Conservation (phyloP, 164 flowering plant genomes). For the Litsea cubeba region DNA sequence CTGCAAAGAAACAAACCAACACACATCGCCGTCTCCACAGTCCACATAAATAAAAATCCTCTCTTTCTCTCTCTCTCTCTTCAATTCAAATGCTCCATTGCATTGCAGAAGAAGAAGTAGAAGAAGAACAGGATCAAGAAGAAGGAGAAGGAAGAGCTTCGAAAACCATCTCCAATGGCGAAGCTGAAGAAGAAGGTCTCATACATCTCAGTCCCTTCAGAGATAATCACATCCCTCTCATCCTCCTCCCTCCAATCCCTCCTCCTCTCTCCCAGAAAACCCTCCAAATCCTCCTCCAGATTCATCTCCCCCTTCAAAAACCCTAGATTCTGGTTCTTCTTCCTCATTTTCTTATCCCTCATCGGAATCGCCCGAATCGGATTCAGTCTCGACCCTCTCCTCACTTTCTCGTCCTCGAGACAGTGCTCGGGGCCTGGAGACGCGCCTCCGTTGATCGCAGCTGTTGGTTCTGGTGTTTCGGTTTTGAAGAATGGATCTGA, state of each 20-base stretch:
- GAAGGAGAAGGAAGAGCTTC: neutral
- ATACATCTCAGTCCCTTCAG: constrained; percentile 53
- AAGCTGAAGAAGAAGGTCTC: constrained; percentile 31
- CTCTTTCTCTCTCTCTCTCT: neutral
- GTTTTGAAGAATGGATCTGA: neutral
- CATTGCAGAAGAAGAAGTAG: neutral
- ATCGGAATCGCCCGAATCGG: constrained; percentile 46
- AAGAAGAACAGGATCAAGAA: neutral
- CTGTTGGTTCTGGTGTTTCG: neutral
- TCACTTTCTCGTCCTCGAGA: constrained; percentile 48
- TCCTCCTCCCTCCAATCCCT: constrained; percentile 44
- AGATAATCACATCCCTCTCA: constrained; percentile 37
- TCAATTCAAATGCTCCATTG: neutral
- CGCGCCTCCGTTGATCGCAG: neutral
- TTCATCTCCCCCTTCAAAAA: constrained; percentile 18
- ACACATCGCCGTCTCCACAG: neutral
- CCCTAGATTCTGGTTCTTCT: constrained; percentile 37
- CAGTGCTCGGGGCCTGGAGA: neutral
- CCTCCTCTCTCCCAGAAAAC: constrained; percentile 35
- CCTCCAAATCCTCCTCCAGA: constrained; percentile 14
- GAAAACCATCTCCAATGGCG: constrained; percentile 36
- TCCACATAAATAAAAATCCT: neutral
- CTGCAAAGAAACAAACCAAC: neutral
- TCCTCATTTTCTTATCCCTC: constrained; percentile 39
- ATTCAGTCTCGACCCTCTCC: constrained; percentile 30